A percentile compares a stretch with the other conserved stretches of the same genome.
Evolutionary conservation across 805 yeast genomes (phyloP).

Genomic region (Lipomyces orientalis): DNA sequence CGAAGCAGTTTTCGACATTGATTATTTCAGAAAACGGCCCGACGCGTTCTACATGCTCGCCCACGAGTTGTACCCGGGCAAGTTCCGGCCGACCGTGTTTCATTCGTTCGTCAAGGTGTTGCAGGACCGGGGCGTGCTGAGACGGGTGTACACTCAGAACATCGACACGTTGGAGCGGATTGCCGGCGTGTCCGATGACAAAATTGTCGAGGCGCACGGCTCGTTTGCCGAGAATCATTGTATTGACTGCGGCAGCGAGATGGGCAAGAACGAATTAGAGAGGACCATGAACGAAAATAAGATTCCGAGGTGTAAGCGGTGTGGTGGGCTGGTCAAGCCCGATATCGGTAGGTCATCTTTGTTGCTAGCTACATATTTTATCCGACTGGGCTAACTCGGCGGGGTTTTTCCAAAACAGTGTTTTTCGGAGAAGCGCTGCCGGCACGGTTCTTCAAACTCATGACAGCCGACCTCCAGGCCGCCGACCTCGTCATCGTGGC

Average conservation of each 20-base stretch:
- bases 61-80: constrained; percentile 85
- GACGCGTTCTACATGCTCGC: constrained; percentile 85
- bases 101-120: constrained; percentile 74
- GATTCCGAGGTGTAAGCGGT: constrained; percentile 59
- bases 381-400: neutral
- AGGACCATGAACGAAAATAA: constrained; percentile 37
- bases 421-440: constrained; percentile 94
- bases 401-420: constrained; percentile 44
- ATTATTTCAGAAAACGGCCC: constrained; percentile 75
- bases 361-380: neutral
- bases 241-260: constrained; percentile 68
- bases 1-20: constrained; percentile 94
- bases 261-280: constrained; percentile 47
- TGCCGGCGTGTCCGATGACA: constrained; percentile 72
- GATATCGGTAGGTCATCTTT: constrained; percentile 61
- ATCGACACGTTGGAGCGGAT: constrained; percentile 89
- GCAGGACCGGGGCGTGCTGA: constrained; percentile 64
- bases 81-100: constrained; percentile 79
- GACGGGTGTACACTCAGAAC: constrained; percentile 86
- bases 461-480: constrained; percentile 64
- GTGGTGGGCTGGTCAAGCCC: constrained; percentile 84
- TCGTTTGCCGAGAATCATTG: constrained; percentile 87
- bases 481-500: constrained; percentile 82
- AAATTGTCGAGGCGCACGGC: constrained; percentile 91
- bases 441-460: constrained; percentile 62